These are phyloP conservation scores for Hypoxylon rickii DNA, from an alignment of 495 filamentous ascomycete genomes.

Conservation along the genomic window DNA sequence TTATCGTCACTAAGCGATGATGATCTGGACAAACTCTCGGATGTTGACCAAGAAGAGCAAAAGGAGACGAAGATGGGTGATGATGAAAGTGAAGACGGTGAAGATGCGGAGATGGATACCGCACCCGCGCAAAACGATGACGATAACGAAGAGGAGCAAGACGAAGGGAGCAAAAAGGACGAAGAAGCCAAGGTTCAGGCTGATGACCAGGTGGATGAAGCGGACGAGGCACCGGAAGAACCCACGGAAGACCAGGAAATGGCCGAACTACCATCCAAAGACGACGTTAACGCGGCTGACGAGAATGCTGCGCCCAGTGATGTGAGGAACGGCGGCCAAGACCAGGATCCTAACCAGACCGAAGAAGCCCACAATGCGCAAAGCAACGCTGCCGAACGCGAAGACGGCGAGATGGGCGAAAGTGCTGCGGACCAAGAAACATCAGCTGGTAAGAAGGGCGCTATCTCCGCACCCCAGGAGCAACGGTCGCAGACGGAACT, in stretches of 20 bases:
- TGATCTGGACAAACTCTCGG: constrained; percentile 61
- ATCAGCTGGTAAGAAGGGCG: constrained; percentile 54
- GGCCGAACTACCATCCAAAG: constrained; percentile 45
- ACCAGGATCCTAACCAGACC: constrained; percentile 54
- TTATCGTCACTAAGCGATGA: constrained; percentile 54
- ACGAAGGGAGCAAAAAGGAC: constrained; percentile 39
- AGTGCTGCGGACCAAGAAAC: constrained; percentile 55
- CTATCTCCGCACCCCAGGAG: constrained; percentile 56
- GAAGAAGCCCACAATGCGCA: constrained; percentile 49
- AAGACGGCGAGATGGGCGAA: constrained; percentile 54
- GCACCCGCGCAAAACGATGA: constrained; percentile 25
- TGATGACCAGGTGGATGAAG: constrained; percentile 45
- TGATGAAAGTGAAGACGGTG: constrained; percentile 36
- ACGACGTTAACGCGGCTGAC: constrained; percentile 58
- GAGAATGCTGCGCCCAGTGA: constrained; percentile 73
- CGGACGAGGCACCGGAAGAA: constrained; percentile 38
- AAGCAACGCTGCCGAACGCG: constrained; percentile 51
- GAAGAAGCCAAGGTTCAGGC: constrained; percentile 52
- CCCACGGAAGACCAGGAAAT: constrained; percentile 34
- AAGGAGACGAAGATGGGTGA: constrained; percentile 40
- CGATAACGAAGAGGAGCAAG: constrained; percentile 39
- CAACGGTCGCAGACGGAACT: constrained; percentile 52
- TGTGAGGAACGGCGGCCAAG: constrained; percentile 60
- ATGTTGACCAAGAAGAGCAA: constrained; percentile 49
- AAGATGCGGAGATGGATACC: constrained; percentile 36